phyloP scores from a whole-genome alignment of 2,329 filamentous ascomycete genomes.

The Thielaviopsis musarum region DNA sequence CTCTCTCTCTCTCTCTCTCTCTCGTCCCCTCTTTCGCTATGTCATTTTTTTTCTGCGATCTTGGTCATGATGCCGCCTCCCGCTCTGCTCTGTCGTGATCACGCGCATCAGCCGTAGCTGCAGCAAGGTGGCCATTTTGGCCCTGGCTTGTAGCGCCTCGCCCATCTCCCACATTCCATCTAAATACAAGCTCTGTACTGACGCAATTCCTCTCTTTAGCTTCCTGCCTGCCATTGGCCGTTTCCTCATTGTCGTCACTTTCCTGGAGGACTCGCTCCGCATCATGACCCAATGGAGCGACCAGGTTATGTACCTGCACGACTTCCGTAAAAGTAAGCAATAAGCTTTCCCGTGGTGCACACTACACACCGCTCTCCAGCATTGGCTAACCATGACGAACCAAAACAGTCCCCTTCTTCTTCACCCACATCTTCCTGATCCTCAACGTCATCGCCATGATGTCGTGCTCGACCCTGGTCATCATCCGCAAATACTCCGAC shows the following conservation, averaged over 20 bases:
- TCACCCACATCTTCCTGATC: slow-evolving; percentile 87
- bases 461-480: slow-evolving; percentile 67
- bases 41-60: not conserved
- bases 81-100: no score
- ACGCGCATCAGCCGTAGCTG: no score
- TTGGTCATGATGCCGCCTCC: not conserved
- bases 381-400: no score
- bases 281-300: slow-evolving; percentile 97
- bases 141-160: no score
- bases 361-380: no score
- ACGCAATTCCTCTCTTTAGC: slow-evolving; percentile 28
- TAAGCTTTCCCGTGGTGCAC: no score
- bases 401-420: slow-evolving; percentile 57
- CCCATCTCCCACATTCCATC: not conserved
- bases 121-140: no score
- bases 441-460: slow-evolving; percentile 81
- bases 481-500: slow-evolving; percentile 81
- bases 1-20: not conserved
- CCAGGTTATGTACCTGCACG: slow-evolving; percentile 80
- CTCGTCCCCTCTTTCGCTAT: not conserved
- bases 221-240: slow-evolving; percentile 90
- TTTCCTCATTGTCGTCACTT: slow-evolving; percentile 95
- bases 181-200: not conserved
- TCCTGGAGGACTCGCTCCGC: slow-evolving; percentile 87
- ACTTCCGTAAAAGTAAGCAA: slow-evolving; percentile 72